These are phyloP conservation scores for Wickerhamiella occidentalis DNA, from an alignment of 805 yeast genomes.

Conservation along the genomic window DNA sequence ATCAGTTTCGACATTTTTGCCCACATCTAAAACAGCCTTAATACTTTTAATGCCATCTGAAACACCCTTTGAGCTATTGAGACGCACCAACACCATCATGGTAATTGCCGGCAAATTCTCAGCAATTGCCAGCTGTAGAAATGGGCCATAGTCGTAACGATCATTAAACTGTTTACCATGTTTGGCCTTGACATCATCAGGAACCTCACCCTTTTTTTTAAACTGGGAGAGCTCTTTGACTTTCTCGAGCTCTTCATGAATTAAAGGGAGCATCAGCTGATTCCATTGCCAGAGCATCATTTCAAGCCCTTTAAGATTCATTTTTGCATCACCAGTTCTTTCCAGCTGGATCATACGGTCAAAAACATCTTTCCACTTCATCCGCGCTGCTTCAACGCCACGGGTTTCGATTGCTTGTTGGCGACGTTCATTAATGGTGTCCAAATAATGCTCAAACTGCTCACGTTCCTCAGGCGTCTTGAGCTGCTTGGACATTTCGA, in stretches of 20 bases:
- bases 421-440: slow-evolving; percentile 59
- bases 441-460: slow-evolving; percentile 53
- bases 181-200: slow-evolving; percentile 14
- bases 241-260: slow-evolving; percentile 50
- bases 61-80: slow-evolving; percentile 63
- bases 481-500: slow-evolving; percentile 48
- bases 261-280: slow-evolving; percentile 53
- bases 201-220: slow-evolving; percentile 17
- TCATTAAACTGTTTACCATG: slow-evolving; percentile 19
- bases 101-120: slow-evolving; percentile 76
- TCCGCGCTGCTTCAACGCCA: slow-evolving; percentile 74
- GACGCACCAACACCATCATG: slow-evolving; percentile 64
- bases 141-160: slow-evolving; percentile 55
- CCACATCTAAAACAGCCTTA: slow-evolving; percentile 67
- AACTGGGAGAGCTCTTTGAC: slow-evolving; percentile 36
- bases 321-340: slow-evolving; percentile 33
- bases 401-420: slow-evolving; percentile 65
- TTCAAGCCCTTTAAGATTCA: slow-evolving; percentile 41
- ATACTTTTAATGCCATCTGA: slow-evolving; percentile 73
- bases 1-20: slow-evolving; percentile 75
- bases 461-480: slow-evolving; percentile 32
- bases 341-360: slow-evolving; percentile 30
- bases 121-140: slow-evolving; percentile 55
- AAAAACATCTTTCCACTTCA: slow-evolving; percentile 75
- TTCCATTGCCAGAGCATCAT: slow-evolving; percentile 80